These are phyloP conservation scores for Tulasnella calospora DNA, from an alignment of 768 basidiomycete species.

Conservation along the genomic window DNA sequence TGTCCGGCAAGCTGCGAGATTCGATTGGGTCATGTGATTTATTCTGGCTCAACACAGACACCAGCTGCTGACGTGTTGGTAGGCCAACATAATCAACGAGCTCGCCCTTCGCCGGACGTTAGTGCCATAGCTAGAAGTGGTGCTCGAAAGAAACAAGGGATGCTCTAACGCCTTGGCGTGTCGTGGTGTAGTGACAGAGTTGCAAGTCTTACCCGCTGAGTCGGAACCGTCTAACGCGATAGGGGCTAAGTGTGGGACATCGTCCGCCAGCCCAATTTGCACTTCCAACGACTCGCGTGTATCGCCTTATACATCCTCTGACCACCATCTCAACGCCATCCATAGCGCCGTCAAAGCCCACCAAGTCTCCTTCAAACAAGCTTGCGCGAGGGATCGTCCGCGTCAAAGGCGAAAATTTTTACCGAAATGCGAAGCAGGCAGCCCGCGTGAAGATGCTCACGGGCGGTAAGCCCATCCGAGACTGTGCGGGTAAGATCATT, in stretches of 20 bases:
- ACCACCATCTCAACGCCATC: constrained; percentile 63
- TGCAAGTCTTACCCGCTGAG: too few relatives aligned
- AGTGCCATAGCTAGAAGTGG: too few relatives aligned
- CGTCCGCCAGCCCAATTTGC: not conserved
- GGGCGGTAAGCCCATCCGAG: constrained; percentile 38
- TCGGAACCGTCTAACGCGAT: too few relatives aligned
- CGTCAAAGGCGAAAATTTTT: constrained; percentile 95
- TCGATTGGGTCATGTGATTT: too few relatives aligned
- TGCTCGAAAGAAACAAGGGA: too few relatives aligned
- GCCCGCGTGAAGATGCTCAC: constrained; percentile 84
- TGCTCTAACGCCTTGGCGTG: too few relatives aligned
- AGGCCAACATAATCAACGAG: too few relatives aligned
- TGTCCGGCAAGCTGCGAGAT: too few relatives aligned
- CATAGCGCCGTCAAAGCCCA: constrained; percentile 18
- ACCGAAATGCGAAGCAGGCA: constrained; percentile 89
- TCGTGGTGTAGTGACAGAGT: too few relatives aligned
- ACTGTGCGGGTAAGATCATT: constrained; percentile 84
- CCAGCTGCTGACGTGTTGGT: too few relatives aligned
- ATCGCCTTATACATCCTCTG: constrained; percentile 37
- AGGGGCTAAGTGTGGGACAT: not conserved
- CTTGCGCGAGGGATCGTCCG: constrained; percentile 39
- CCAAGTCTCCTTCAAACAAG: constrained; percentile 15
- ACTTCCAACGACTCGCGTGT: not conserved
- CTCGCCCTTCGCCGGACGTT: too few relatives aligned
- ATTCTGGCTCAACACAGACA: too few relatives aligned